Percentiles rank a stretch among this genome's conserved stretches.
phyloP scores from a whole-genome alignment of 257 asterid species.

The Solanum commersonii region DNA sequence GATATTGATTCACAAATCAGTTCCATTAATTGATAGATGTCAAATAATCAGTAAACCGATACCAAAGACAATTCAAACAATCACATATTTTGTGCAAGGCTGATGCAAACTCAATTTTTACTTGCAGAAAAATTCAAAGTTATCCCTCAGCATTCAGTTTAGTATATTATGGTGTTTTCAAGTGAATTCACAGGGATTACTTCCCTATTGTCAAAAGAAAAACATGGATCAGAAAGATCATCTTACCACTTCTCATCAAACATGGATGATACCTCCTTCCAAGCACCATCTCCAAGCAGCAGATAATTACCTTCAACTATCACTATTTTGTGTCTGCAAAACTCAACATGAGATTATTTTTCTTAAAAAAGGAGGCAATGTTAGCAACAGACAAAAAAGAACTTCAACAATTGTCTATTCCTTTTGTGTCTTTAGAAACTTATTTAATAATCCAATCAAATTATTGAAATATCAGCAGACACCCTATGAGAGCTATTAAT shows the following conservation, averaged over 20 bases:
- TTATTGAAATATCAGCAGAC: neutral
- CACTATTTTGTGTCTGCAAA: slow-evolving; percentile 79
- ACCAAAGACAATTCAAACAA: neutral
- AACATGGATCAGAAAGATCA: neutral
- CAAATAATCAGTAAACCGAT: neutral
- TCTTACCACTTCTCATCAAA: slow-evolving; percentile 90
- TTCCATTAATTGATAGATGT: neutral
- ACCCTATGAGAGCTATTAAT: neutral
- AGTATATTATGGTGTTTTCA: neutral
- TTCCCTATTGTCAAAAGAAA: neutral
- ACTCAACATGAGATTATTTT: neutral
- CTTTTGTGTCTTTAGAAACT: neutral
- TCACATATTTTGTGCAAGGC: neutral
- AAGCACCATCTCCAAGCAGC: slow-evolving; percentile 59
- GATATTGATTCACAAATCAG: neutral
- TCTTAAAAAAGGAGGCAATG: neutral
- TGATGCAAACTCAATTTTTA: neutral
- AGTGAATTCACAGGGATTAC: neutral
- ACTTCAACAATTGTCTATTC: neutral
- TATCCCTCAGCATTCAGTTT: neutral
- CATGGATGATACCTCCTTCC: slow-evolving; percentile 68
- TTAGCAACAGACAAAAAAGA: neutral
- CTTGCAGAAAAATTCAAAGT: neutral
- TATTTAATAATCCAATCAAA: neutral
- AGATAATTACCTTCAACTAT: slow-evolving; percentile 92